These are phyloP conservation scores for Wickerhamomyces hampshirensis DNA, from an alignment of 805 yeast genomes.

Conservation along the genomic window DNA sequence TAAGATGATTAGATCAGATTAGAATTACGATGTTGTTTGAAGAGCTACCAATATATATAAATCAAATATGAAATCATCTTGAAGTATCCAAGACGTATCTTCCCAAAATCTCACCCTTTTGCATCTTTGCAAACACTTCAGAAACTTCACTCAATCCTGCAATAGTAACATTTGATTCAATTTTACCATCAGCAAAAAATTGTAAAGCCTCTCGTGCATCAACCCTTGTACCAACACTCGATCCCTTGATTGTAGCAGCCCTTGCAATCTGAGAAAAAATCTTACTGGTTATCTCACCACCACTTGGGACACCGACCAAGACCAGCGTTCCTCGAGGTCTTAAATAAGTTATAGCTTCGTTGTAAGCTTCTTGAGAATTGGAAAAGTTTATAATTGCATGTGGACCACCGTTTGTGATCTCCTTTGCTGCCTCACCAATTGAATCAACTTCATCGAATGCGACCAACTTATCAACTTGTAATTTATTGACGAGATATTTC, in stretches of 20 bases:
- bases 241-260: conserved; percentile 48
- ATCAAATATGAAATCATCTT: no score
- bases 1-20: no score
- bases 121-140: conserved; percentile 47
- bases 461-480: conserved; percentile 48
- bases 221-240: conserved; percentile 60
- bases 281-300: conserved; percentile 58
- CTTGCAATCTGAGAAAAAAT: conserved; percentile 21
- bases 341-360: no score
- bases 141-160: conserved; percentile 49
- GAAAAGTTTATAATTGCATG: no score
- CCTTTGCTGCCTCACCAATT: neutral
- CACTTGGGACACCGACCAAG: no score
- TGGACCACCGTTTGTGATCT: no score
- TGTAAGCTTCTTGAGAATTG: no score
- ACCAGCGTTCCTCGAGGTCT: no score
- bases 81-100: conserved; percentile 56
- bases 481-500: conserved; percentile 44
- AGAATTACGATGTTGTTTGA: no score
- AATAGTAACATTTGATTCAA: conserved; percentile 51
- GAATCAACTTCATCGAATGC: conserved; percentile 40
- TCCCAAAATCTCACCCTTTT: conserved; percentile 54
- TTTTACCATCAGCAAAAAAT: conserved; percentile 58
- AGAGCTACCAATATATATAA: no score
- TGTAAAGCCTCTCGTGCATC: conserved; percentile 50